These are phyloP conservation scores for Colletotrichum karsti DNA, from an alignment of 2,329 filamentous ascomycete species.

Conservation along the genomic window DNA sequence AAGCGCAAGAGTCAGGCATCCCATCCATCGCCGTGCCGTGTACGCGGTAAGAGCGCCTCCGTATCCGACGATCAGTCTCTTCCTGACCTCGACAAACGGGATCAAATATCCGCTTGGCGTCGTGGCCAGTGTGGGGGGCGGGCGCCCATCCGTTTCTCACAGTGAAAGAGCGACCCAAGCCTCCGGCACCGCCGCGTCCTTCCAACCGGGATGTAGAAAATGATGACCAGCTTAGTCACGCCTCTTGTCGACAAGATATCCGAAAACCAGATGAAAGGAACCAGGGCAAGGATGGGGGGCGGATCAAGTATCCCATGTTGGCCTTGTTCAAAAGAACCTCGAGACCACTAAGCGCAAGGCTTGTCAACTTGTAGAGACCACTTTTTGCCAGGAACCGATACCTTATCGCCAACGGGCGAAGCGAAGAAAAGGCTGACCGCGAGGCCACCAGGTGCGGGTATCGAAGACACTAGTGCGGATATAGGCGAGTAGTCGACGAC, in stretches of 20 bases:
- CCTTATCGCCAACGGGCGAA: slow-evolving; percentile 2
- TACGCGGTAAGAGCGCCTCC: not conserved
- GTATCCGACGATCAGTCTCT: not conserved
- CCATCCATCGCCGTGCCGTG: not conserved
- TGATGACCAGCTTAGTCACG: not conserved
- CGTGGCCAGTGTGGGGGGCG: not conserved
- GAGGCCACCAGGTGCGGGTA: not conserved
- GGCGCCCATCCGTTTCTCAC: not conserved
- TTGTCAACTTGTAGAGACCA: not conserved
- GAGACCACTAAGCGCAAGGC: not conserved
- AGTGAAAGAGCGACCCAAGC: not conserved
- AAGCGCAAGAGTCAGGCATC: not conserved
- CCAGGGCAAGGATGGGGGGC: not conserved
- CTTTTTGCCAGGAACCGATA: not conserved
- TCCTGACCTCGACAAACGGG: not conserved
- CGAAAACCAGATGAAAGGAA: not conserved
- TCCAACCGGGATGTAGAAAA: not conserved
- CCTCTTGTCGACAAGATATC: not conserved
- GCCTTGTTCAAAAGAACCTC: not conserved
- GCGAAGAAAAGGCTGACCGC: not conserved
- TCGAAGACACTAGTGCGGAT: not conserved
- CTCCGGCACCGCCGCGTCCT: not conserved
- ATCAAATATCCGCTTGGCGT: slow-evolving; percentile 7
- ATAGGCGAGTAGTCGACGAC: not conserved
- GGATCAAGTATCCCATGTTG: not conserved